phyloP scores from a whole-genome alignment of 2,329 filamentous ascomycete genomes.

The Colletotrichum spaethianum region DNA sequence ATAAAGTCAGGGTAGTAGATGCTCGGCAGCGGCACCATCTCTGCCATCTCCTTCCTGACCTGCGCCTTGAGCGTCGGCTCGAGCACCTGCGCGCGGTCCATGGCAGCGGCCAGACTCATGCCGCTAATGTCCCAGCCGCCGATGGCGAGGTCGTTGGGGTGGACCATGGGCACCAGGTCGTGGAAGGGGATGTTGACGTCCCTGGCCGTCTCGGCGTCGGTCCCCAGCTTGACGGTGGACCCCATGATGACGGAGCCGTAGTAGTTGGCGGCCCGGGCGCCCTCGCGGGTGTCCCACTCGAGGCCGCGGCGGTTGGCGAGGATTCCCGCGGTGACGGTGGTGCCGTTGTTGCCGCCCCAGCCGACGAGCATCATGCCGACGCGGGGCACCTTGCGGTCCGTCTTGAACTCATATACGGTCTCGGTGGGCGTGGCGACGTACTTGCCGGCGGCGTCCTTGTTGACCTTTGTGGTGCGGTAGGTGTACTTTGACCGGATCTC shows the following conservation, averaged over 20 bases:
- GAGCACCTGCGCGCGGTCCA: constrained; percentile 95
- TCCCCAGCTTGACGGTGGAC: constrained; percentile 96
- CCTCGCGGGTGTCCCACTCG: constrained; percentile 94
- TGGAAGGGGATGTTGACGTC: constrained; percentile 98
- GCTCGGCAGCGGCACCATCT: constrained; percentile 89
- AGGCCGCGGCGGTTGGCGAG: constrained; percentile 92
- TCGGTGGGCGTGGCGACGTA: constrained; percentile 89
- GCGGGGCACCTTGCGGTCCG: constrained; percentile 93
- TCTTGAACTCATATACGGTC: constrained; percentile 97
- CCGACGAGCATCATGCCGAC: constrained; percentile 98
- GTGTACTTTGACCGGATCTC: constrained; percentile 95
- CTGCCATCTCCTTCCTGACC: constrained; percentile 93
- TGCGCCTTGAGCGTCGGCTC: constrained; percentile 93
- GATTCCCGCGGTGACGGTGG: constrained; percentile 96
- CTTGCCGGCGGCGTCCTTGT: constrained; percentile 77
- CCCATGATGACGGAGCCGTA: constrained; percentile 98
- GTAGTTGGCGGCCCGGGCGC: constrained; percentile 89
- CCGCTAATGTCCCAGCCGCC: constrained; percentile 98
- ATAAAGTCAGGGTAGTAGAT: constrained; percentile 99
- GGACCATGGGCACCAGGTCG: constrained; percentile 93
- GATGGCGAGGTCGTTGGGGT: constrained; percentile 94
- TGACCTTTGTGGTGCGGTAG: constrained; percentile 93
- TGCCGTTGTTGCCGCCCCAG: constrained; percentile 98
- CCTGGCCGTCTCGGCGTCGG: constrained; percentile 83
- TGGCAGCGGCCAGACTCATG: constrained; percentile 89